Base-by-base conservation (phyloP, 352 stramenopile species). In the Globisporangium spinosum region DNA sequence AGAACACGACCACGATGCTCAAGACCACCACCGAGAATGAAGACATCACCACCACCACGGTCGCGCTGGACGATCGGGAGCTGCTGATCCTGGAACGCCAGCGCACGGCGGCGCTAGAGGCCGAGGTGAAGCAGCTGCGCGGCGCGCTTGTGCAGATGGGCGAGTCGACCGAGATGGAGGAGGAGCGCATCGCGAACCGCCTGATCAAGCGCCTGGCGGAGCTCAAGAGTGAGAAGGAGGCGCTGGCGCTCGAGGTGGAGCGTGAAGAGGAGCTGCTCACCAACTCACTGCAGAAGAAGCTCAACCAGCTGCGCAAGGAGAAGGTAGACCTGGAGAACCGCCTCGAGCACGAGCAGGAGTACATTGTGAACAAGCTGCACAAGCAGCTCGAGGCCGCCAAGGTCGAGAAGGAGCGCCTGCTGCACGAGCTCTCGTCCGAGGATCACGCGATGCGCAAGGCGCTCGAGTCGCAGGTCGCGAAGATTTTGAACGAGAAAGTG, bases 241-340 rank as follows among this genome's bases (percentile, higher is more conserved):
- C 91, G 67, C 77, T 97, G 64, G 89, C 87, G 53, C 75, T 96
- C 6, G 88, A 95, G 62, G 89, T 97, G 17, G 90, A 97, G 76
- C 82, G 86, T 55, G 90, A 97, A 65, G 89, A 97, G 75, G 90
- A 97, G 73, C 79, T 96, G 25, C 76, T 97, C 45, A 97, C 90
- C 25, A 97, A 97, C 76, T 94, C 70, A 58, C 75, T 97, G 27
- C 85, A 93, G 64, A 95, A 95, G 77, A 96, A 97, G 68, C 79
- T 97, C n/a, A 79, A 89, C 65, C 77, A 94, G 64, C 74, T 95
- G 62, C 87, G 83, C 59, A 86, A 89, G 62, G 90, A 97, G 70
- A 97, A 97, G 67, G 82, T 97, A 60, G 90, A 97, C 65, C 69
- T 97, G 8, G 90, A 97, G 74, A 97, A 97, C 77, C 93, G 96